These are phyloP conservation scores for Cryphonectria nitschkei DNA, from an alignment of 2,329 filamentous ascomycete genomes.

Conservation along the genomic window DNA sequence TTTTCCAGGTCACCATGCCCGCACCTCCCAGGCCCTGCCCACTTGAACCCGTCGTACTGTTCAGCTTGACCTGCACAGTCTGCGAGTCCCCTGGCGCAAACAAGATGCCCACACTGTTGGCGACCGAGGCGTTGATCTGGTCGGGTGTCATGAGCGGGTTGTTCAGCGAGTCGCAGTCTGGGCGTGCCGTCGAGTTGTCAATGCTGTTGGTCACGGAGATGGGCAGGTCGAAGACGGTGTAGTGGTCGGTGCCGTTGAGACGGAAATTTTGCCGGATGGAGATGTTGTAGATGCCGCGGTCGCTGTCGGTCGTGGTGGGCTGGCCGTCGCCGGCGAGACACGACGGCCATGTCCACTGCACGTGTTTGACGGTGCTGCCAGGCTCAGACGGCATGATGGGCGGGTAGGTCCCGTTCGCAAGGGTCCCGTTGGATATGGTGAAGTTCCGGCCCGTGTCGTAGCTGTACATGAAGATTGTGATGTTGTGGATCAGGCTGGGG, in stretches of 20 bases:
- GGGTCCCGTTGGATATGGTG: constrained; percentile 68
- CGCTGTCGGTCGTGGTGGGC: constrained; percentile 48
- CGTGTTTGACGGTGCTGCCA: constrained; percentile 72
- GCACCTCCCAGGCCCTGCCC: constrained; percentile 38
- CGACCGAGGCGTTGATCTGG: constrained; percentile 47
- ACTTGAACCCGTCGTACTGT: constrained; percentile 20
- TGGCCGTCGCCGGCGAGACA: constrained; percentile 67
- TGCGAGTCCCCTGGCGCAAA: constrained; percentile 58
- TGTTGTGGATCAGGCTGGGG: constrained; percentile 62
- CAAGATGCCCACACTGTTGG: constrained; percentile 50
- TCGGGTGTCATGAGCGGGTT: constrained; percentile 55
- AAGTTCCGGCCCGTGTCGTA: constrained; percentile 67
- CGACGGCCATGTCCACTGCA: constrained; percentile 73
- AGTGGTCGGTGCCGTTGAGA: constrained; percentile 65
- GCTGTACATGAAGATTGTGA: constrained; percentile 70
- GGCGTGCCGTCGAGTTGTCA: constrained; percentile 43
- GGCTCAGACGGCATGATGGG: constrained; percentile 67
- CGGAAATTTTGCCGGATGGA: constrained; percentile 73
- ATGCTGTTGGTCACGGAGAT: constrained; percentile 71
- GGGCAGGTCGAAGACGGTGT: constrained; percentile 73
- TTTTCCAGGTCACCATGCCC: constrained; percentile 40
- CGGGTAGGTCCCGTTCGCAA: constrained; percentile 58
- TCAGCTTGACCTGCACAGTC: constrained; percentile 42
- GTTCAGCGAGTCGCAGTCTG: constrained; percentile 53
- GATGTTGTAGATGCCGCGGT: constrained; percentile 69